Evolutionary conservation across 78 protist genomes (phyloP), one percentile per base, ranked within the genome.

Genomic region (Emiliania huxleyi): DNA sequence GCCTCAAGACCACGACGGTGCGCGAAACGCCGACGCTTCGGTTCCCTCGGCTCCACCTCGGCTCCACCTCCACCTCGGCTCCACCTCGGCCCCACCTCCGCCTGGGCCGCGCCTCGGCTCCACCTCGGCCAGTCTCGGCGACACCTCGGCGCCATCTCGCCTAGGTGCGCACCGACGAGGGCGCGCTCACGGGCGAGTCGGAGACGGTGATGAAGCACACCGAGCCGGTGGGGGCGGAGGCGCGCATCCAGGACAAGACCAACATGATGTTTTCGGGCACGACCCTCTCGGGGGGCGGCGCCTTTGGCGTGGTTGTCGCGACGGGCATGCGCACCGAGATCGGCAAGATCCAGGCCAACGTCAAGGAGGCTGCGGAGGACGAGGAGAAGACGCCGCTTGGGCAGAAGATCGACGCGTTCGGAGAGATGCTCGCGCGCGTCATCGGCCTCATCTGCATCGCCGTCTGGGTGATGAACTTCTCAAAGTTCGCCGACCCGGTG

Each of bases 351-450:
- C 40, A 91, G n/a, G n/a, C 12, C 88, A 1, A 21, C 1, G 45
- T 95, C 33, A 22, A 38, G 37, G 44, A 94, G 48, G 37, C 73
- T 26, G 91, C 92, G 1, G 94, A 91, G 4, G 95, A 95, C 19
- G 92, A 85, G 15, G 69, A 81, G 52, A 88, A 92, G 92, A 95
- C 99, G 3, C 98, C 98, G 11, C 96, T 98, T 8, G 91, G 94
- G 88, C 94, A 62, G 85, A 75, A 94, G 81, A 93, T 98, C 83
- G 98, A 97, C 23, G 95, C 91, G 25, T 97, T 98, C 87, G 97
- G 98, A 3, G 71, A 81, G 38, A 11, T 90, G 71, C 95, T 98
- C 26, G 69, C 97, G 55, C 73, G 38, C 48, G 48, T 96, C 79
- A 95, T 96, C 71, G 37, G 79, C 71, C 91, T 38, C 49, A 89